Evolutionary conservation across 148 eudicot species (phyloP), one percentile per base, ranked within the genome.

Genomic region (Rhododendron kiyosumense): DNA sequence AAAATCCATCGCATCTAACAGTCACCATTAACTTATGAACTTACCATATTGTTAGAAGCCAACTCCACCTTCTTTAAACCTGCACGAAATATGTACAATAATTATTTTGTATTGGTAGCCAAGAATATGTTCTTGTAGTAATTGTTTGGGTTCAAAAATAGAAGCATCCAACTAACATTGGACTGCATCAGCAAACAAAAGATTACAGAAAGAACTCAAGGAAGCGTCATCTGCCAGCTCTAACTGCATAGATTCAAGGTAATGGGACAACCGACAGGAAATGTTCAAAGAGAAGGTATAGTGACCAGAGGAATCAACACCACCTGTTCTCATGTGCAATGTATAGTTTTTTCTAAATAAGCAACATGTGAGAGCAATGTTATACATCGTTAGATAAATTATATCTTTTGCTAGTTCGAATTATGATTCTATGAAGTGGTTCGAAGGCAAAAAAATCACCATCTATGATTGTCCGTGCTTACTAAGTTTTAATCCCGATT

Each of bases 41-140:
- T 87, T 87, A 94, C 98, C 91, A 45, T 76, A 87, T 89, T 84
- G 84, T 87, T 84, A 54, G 90, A 85, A 78, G 89, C 83, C 81
- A 81, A 36, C 84, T 90, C 90, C 45, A 59, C 86, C 86, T 86
- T 89, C 90, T 86, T 89, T 30, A 52, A 78, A 84, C 93, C 98
- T 93, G 95, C 59, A 82, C 6, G 14, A 84, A 86, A 30, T 18
- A 85, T 48, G 43, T 80, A 82, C 8, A 81, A 51, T 36, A 45
- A 45, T 86, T 74, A 89, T 43, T 78, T 34, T 18, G 52, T 7
- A 61, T n/a, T 46, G 48, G 49, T 63, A 14, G 57, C 67, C 84
- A 49, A 71, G 48, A 48, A 81, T n/a, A 43, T n/a, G 38, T 78
- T 26, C 20, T 26, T 12, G 43, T 32, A 59, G 10, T 34, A 36